Evolutionary conservation across 495 filamentous ascomycete genomes (phyloP), one percentile per base, ranked within the genome.

Genomic region (Aspergillus nidulans): DNA sequence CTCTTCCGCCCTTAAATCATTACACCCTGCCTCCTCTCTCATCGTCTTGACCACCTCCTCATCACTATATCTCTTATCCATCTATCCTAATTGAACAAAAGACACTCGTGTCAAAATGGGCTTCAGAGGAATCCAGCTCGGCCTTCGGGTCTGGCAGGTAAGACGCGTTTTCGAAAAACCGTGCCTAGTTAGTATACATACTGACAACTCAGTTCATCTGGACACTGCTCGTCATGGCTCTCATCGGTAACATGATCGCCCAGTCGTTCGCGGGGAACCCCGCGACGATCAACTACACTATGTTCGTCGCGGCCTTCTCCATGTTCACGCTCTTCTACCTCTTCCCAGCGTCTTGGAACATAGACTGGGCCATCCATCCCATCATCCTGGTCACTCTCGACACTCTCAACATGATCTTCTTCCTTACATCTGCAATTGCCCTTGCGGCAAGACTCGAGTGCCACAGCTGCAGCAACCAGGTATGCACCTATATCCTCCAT

Each of bases 171-270:
- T 1, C 50, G 13, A 16, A 16, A 24, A 13, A n/a, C n/a, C 21
- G 36, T n/a, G 34, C 21, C 38, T 13, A 20, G 15, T 8, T 20
- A 30, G 39, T 41, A 19, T 24, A 42, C 7, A 42, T 20, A 42
- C 43, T 63, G 56, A 63, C 53, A 23, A 15, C n/a, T n/a, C 53
- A 87, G 79, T 85, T 88, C 72, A 20, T 88, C 57, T 87, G 76
- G 74, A 77, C 84, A n/a, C 68, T 89, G 25, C 76, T 89, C 63
- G 64, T 85, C 59, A 81, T 86, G 69, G 79, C 85, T 19, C 73
- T 90, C 23, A 61, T 86, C 52, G 86, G 85, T 58, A 85, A 88
- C 71, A 85, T 88, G 75, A 84, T 89, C 62, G 70, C 75, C 52
- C 67, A 77, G 4, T 70, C 82, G 0, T 70, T 72, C 55, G 49